Evolutionary conservation across 495 filamentous ascomycete genomes (phyloP).

Genomic region (Filosporella fistucella): DNA sequence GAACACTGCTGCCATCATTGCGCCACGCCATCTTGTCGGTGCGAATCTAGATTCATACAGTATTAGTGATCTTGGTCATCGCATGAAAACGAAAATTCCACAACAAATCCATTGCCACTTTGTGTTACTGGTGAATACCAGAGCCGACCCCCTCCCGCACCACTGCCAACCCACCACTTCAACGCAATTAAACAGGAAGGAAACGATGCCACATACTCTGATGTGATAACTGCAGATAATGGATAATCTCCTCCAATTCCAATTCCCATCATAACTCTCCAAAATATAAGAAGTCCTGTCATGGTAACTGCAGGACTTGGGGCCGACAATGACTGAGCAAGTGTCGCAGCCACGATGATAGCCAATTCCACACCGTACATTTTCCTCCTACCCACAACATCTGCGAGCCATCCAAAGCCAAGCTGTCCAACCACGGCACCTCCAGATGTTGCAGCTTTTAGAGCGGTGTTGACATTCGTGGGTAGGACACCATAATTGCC

Average conservation of each 20-base stretch:
- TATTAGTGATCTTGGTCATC: no score
- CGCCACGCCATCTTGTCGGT: constrained; percentile 78
- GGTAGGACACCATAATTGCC: constrained; percentile 47
- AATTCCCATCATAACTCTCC: constrained; percentile 67
- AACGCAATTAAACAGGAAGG: no score
- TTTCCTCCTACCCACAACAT: constrained; percentile 63
- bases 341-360: constrained; percentile 65
- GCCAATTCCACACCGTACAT: constrained; percentile 78
- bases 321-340: constrained; percentile 57
- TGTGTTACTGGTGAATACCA: no score
- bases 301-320: constrained; percentile 55
- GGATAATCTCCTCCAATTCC: constrained; percentile 81
- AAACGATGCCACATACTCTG: constrained; percentile 50
- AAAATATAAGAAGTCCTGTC: constrained; percentile 73
- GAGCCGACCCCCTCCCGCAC: no score
- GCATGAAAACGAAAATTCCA: no score
- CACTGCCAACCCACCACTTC: no score
- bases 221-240: constrained; percentile 73
- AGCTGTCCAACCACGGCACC: constrained; percentile 73
- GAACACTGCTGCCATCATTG: constrained; percentile 87
- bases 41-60: constrained; percentile 55
- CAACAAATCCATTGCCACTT: neutral
- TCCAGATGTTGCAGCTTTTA: constrained; percentile 71
- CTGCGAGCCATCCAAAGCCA: constrained; percentile 63
- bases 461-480: constrained; percentile 55